phyloP scores from a whole-genome alignment of 805 yeast genomes.

The Ogataea nonfermentans region DNA sequence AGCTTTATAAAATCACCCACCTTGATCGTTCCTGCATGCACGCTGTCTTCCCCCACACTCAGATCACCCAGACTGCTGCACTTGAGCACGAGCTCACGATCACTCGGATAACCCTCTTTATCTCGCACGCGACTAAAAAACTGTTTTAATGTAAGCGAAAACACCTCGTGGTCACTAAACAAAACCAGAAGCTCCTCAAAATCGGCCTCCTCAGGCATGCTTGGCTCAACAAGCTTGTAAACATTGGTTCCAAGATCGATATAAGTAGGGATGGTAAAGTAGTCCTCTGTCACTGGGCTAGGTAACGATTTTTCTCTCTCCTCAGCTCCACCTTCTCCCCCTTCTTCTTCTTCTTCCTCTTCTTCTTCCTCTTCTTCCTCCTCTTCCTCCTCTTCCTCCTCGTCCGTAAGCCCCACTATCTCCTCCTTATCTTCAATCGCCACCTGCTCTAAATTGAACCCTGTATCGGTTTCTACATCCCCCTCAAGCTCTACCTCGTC shows the following conservation, averaged over 20 bases:
- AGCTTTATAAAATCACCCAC: constrained; percentile 24
- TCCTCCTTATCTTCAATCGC: constrained; percentile 14
- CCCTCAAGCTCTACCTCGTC: constrained; percentile 26
- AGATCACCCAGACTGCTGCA: constrained; percentile 25
- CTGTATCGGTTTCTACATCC: neutral
- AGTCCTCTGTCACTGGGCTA: constrained; percentile 1
- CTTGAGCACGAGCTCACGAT: constrained; percentile 17
- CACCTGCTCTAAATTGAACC: constrained; percentile 16
- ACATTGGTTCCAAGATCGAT: constrained; percentile 30
- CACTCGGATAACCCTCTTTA: constrained; percentile 8
- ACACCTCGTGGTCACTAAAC: constrained; percentile 15
- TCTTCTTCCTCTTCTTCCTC: constrained; percentile 5
- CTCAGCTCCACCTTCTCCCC: constrained; percentile 1
- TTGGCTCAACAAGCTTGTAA: constrained; percentile 26
- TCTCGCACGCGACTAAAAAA: constrained; percentile 15
- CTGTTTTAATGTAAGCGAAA: constrained; percentile 9
- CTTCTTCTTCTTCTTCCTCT: neutral
- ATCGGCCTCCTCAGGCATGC: constrained; percentile 24
- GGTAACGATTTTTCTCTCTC: constrained; percentile 4
- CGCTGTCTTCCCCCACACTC: constrained; percentile 26
- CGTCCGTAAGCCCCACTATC: neutral
- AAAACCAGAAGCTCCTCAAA: constrained; percentile 24
- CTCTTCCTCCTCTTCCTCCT: neutral
- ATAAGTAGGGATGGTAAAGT: constrained; percentile 25
- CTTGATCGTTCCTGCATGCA: constrained; percentile 12